Conservation (phyloP, 805 yeast species). For the Sugiyamaella boreocaroliniensis region DNA sequence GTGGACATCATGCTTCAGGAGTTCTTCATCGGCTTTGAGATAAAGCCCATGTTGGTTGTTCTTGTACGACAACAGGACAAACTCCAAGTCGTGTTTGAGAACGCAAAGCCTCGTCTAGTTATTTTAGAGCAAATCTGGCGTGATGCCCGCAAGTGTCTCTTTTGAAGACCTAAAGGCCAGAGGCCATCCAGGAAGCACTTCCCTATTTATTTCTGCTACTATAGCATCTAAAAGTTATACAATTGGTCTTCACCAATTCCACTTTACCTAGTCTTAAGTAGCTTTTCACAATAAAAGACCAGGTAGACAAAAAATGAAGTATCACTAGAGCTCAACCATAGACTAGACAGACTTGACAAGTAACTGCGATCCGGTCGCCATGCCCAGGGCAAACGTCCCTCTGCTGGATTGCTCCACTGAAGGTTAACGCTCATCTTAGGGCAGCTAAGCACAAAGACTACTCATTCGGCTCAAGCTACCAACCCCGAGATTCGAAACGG, state of each 20-base stretch:
- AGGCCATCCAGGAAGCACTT: too few species aligned
- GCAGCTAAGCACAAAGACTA: slow-evolving; percentile 20
- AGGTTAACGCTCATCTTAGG: slow-evolving; percentile 21
- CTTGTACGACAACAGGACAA: slow-evolving; percentile 39
- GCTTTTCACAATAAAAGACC: background rate
- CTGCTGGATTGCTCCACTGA: slow-evolving; percentile 31
- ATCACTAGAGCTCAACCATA: slow-evolving; percentile 6
- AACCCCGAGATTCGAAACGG: slow-evolving; percentile 29
- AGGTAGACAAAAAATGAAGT: slow-evolving; percentile 11
- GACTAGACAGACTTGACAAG: slow-evolving; percentile 7
- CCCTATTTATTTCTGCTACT: background rate
- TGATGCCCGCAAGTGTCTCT: slow-evolving; percentile 10
- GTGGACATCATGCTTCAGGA: slow-evolving; percentile 68
- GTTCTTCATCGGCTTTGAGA: slow-evolving; percentile 63
- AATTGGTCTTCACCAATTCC: background rate
- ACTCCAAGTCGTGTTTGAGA: slow-evolving; percentile 29
- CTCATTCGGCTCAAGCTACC: slow-evolving; percentile 21
- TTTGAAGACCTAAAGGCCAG: too few species aligned
- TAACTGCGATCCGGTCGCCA: slow-evolving; percentile 25
- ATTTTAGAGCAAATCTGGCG: slow-evolving; percentile 19
- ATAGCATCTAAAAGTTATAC: background rate
- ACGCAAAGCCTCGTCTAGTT: slow-evolving; percentile 14
- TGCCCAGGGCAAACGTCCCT: slow-evolving; percentile 23
- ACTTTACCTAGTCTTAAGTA: background rate
- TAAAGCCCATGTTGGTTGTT: slow-evolving; percentile 56